These are phyloP conservation scores for Fonsecaea erecta DNA, from an alignment of 2,329 filamentous ascomycete species.

Conservation along the genomic window DNA sequence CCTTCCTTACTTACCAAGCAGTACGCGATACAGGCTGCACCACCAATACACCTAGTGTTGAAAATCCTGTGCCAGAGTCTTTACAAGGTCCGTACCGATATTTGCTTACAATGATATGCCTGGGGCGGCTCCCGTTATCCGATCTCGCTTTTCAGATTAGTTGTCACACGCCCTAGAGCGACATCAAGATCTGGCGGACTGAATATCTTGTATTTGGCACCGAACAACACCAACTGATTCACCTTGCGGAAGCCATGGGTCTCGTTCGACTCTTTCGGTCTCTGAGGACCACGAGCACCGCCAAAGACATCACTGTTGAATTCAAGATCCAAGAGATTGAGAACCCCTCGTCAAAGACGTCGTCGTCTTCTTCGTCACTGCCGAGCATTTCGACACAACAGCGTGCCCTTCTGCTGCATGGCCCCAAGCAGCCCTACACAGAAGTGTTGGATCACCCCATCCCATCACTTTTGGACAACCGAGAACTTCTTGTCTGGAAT, in stretches of 20 bases:
- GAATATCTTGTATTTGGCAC: slow-evolving; percentile 9
- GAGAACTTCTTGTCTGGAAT: slow-evolving; percentile 32
- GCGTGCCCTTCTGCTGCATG: slow-evolving; percentile 23
- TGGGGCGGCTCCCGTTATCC: background rate
- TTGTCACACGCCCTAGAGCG: background rate
- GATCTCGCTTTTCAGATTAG: slow-evolving; percentile 1
- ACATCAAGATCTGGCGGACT: slow-evolving; percentile 2
- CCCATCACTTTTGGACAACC: slow-evolving; percentile 14
- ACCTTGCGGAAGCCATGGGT: slow-evolving; percentile 16
- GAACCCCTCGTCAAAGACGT: slow-evolving; percentile 16
- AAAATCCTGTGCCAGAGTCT: background rate
- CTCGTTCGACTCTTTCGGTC: slow-evolving; percentile 18
- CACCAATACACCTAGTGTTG: background rate
- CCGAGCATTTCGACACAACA: slow-evolving; percentile 20
- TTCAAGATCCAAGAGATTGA: slow-evolving; percentile 16
- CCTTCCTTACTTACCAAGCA: background rate
- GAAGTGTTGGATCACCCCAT: slow-evolving; percentile 22
- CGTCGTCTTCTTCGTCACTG: slow-evolving; percentile 6
- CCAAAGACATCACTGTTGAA: slow-evolving; percentile 12
- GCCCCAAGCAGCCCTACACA: slow-evolving; percentile 22
- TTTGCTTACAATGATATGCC: slow-evolving; percentile 3
- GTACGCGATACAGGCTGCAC: background rate
- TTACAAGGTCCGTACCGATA: background rate
- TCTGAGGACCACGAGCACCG: slow-evolving; percentile 1
- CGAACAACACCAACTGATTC: slow-evolving; percentile 2